Percentiles rank a stretch among this genome's conserved stretches.
Evolutionary conservation across 2,329 filamentous ascomycete species (phyloP).

Genomic region (Parastagonospora nodorum): DNA sequence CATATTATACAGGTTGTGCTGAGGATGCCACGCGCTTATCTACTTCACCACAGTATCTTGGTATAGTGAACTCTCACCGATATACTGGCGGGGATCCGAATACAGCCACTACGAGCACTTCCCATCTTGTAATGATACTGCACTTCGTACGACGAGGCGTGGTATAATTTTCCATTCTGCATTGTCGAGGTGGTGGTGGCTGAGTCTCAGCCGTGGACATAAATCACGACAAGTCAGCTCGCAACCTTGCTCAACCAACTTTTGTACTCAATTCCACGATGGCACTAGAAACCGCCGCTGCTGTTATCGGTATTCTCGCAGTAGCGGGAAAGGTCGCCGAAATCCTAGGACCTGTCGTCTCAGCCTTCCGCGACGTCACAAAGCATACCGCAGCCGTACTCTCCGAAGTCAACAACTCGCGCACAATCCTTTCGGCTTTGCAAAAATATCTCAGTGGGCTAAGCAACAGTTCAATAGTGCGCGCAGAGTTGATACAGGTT

Average conservation of each 20-base stretch:
- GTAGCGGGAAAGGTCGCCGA: conserved; percentile 13
- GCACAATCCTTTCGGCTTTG: conserved; percentile 5
- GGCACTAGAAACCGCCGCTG: conserved; percentile 7
- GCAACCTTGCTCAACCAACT: too few species aligned
- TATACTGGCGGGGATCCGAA: too few species aligned
- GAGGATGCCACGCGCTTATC: too few species aligned
- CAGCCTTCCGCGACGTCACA: conserved; percentile 4
- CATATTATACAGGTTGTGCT: too few species aligned
- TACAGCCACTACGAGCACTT: too few species aligned
- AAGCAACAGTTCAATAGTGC: neutral
- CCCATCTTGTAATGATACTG: too few species aligned
- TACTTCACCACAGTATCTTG: too few species aligned
- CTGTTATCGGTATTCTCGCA: conserved; percentile 13
- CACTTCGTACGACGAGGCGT: too few species aligned
- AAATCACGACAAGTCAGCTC: too few species aligned
- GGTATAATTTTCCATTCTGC: neutral
- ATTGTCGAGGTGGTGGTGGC: neutral
- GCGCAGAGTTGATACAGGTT: conserved; percentile 10
- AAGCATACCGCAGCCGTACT: conserved; percentile 6
- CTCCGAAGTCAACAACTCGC: conserved; percentile 7
- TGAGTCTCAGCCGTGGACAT: too few species aligned
- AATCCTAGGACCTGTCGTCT: conserved; percentile 8
- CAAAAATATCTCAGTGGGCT: neutral
- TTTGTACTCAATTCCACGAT: too few species aligned
- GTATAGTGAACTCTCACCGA: too few species aligned